Evolutionary conservation across 192 early-diverging fungal genomes (phyloP), one percentile per base, ranked within the genome.

Genomic region (Lobosporangium transversale): DNA sequence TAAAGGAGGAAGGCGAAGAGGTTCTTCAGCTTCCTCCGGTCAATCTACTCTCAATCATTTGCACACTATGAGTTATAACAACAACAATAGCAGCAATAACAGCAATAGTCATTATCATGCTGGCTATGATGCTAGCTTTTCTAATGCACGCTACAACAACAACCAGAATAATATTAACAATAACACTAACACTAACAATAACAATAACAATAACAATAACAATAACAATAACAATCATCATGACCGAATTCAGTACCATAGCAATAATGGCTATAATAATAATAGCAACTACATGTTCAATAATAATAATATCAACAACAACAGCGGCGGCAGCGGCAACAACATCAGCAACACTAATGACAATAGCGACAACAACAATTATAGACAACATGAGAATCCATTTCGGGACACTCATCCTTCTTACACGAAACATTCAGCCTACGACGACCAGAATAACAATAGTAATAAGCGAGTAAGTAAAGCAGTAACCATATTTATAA

Each of bases 351-450:
- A 15, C 30, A 37, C n/a, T n/a, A n/a, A 40, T 35, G 43, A 17
- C 51, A 43, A 63, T 14, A 62, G 44, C 32, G 36, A 18, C 48
- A 61, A 23, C 26, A 53, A 42, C 48, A 50, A 57, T 20, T 27
- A 35, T 23, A 33, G 31, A n/a, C 53, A n/a, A n/a, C n/a, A n/a
- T n/a, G n/a, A n/a, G n/a, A n/a, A n/a, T n/a, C n/a, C n/a, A n/a
- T n/a, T n/a, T 9, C 9, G 56, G 40, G 23, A 42, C 56, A 2
- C 24, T 24, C 2, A 40, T 18, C 26, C 15, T 26, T 14, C 56
- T 40, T 9, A 20, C 42, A 17, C 56, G 40, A 18, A 58, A 24
- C 60, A 50, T 20, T 30, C 24, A 47, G 32, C 51, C 10, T 30
- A 63, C 1, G 35, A 52, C n/a, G 36, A 29, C 53, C 31, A 17